Evolutionary conservation across 441 rosid species (phyloP), one percentile per base, ranked within the genome.

Genomic region (Flueggea neowawraea): DNA sequence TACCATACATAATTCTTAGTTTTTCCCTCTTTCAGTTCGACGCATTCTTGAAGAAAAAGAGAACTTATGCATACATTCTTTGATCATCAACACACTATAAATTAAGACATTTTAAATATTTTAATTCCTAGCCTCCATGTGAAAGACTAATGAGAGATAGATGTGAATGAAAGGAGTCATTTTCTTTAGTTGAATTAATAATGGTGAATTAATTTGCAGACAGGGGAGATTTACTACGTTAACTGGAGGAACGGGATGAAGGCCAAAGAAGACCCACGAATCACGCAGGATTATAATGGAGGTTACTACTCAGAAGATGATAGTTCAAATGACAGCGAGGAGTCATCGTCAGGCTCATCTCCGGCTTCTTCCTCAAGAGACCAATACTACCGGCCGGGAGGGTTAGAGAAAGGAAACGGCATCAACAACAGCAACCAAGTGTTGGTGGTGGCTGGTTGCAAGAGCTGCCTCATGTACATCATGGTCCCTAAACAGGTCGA

Each of bases 391-490:
- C 12, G n/a, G 50, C 41, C 6, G 9, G 41, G 41, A 36, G 41
- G 6, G 6, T 5, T 8, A 36, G 41, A 36, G 7, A 36, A 36
- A 36, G 9, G 4, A 5, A 63, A 43, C 31, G 53, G 10, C 44
- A 43, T 57, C 58, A 62, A 52, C 50, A 60, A 33, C 58, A 57
- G 28, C 60, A 64, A 22, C 58, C 79, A 71, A 17, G 95, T 86
- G 39, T 73, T 93, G 72, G 98, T 93, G 36, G 97, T 93, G 3
- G 97, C 81, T 31, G 98, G 98, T 60, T 93, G 98, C 91, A 90
- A 90, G 75, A 82, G 84, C 77, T 93, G 98, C 71, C 81, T 84
- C 17, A 90, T 93, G 95, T 93, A 93, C 69, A 85, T 77, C 83
- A 93, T 93, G 98, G 87, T 93, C n/a, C 95, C 98, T 3, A 90